Evolutionary conservation across 805 yeast genomes (phyloP).

Genomic region (Zygosaccharomyces pseudorouxii): DNA sequence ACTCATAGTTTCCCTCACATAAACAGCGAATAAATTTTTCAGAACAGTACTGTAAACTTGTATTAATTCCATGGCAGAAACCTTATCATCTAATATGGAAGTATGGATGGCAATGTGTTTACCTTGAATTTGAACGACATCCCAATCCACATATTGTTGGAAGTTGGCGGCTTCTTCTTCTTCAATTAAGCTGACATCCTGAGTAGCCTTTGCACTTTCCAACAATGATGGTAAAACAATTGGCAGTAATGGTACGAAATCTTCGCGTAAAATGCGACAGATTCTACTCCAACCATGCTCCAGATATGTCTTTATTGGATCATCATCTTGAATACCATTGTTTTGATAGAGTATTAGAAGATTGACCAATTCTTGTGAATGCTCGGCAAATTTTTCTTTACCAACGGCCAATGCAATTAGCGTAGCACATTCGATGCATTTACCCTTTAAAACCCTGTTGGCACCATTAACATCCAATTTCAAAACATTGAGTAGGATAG

Average conservation of each 20-base stretch:
- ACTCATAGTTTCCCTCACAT: conserved; percentile 68
- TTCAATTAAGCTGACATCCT: conserved; percentile 83
- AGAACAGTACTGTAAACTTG: conserved; percentile 80
- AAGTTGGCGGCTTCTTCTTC: conserved; percentile 83
- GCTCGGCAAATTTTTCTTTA: conserved; percentile 74
- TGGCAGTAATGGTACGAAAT: conserved; percentile 78
- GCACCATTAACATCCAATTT: conserved; percentile 69
- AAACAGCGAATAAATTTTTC: conserved; percentile 76
- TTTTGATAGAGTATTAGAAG: conserved; percentile 70
- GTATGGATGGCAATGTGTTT: conserved; percentile 94
- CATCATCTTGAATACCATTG: conserved; percentile 57
- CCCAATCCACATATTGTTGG: conserved; percentile 89
- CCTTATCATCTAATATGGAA: conserved; percentile 90
- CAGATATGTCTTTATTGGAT: conserved; percentile 78
- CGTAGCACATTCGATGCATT: conserved; percentile 93
- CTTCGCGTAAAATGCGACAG: conserved; percentile 79
- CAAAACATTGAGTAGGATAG: conserved; percentile 73
- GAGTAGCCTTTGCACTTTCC: conserved; percentile 80
- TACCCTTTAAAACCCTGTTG: conserved; percentile 76
- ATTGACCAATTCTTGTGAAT: conserved; percentile 67
- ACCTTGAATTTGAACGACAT: conserved; percentile 84
- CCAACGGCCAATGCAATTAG: conserved; percentile 94
- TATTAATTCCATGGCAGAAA: conserved; percentile 82
- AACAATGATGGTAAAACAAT: conserved; percentile 86
- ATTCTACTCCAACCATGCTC: conserved; percentile 96